Evolutionary conservation across 768 basidiomycete genomes (phyloP).

Genomic region (Obba rivulosa): DNA sequence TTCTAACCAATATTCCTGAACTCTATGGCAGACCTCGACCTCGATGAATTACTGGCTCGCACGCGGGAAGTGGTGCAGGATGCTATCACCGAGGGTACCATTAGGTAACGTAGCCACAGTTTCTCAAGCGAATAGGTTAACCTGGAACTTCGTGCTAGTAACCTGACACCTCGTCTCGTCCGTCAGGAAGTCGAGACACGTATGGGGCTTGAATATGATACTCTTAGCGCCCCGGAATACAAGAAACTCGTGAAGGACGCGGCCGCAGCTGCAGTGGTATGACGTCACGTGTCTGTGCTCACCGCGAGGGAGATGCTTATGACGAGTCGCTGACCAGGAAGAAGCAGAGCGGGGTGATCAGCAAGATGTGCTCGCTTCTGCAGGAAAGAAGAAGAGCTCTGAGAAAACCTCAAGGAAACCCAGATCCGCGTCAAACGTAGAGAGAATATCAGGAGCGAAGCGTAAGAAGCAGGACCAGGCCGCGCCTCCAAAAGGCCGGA

Average conservation of each 20-base stretch:
- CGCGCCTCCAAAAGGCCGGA: not conserved
- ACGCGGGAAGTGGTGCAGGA: slow-evolving; percentile 28
- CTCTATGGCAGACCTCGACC: slow-evolving; percentile 9
- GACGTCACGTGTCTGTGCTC: slow-evolving; percentile 1
- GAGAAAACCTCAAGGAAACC: too few relatives aligned
- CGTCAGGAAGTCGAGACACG: slow-evolving; percentile 44
- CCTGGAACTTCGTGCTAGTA: slow-evolving; percentile 21
- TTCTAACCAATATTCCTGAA: not conserved
- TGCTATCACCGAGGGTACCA: slow-evolving; percentile 22
- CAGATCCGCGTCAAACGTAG: not conserved
- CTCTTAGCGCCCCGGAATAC: slow-evolving; percentile 38
- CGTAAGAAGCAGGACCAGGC: not conserved
- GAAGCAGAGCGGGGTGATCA: too few relatives aligned
- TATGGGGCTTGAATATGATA: slow-evolving; percentile 38
- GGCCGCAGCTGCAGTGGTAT: slow-evolving; percentile 34
- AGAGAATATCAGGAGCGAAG: too few relatives aligned
- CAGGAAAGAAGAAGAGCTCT: not conserved
- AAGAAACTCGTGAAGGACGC: slow-evolving; percentile 42
- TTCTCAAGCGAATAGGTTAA: not conserved
- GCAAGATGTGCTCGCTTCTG: not conserved
- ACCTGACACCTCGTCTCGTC: slow-evolving; percentile 44
- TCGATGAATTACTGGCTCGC: slow-evolving; percentile 26
- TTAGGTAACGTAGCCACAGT: slow-evolving; percentile 18
- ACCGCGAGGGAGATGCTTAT: not conserved
- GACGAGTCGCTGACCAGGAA: too few relatives aligned